Conservation (phyloP, 306 rosid genomes). For the Quercus agrifolia region DNA sequence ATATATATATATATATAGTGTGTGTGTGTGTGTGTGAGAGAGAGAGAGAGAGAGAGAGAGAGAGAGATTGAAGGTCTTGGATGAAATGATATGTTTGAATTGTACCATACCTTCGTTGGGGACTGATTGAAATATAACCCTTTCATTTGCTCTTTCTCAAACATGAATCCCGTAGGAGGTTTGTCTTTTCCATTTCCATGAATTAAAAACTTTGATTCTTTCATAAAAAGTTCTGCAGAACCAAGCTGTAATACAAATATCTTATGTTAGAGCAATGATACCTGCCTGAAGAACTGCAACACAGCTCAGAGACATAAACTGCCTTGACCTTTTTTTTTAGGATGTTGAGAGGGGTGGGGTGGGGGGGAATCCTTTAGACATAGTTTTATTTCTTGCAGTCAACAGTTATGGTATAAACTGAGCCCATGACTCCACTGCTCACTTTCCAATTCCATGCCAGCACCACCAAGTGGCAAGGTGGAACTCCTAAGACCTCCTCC, state of each 20-base stretch:
- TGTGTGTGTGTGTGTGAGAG: too few species aligned
- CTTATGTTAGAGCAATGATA: constrained; percentile 19
- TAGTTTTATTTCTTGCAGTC: neutral
- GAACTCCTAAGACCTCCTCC: neutral
- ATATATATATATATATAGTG: too few species aligned
- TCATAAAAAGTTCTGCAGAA: constrained; percentile 75
- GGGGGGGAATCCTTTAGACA: neutral
- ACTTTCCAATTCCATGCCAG: neutral
- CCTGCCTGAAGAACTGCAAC: constrained; percentile 8
- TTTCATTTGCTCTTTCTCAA: constrained; percentile 97
- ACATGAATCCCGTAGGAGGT: constrained; percentile 95
- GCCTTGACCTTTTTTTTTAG: neutral
- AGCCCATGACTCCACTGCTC: neutral
- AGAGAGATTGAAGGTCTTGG: neutral
- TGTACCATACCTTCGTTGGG: constrained; percentile 62
- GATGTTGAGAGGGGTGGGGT: neutral
- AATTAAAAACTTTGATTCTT: constrained; percentile 78
- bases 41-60: too few species aligned
- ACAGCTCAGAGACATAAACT: neutral
- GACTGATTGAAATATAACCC: constrained; percentile 95
- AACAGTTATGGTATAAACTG: neutral
- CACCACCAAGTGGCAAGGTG: neutral
- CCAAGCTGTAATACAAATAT: constrained; percentile 66
- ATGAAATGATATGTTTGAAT: constrained; percentile 4
- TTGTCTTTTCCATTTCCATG: constrained; percentile 85